phyloP scores from a whole-genome alignment of 768 basidiomycete species.

The Hysterangium stoloniferum region DNA sequence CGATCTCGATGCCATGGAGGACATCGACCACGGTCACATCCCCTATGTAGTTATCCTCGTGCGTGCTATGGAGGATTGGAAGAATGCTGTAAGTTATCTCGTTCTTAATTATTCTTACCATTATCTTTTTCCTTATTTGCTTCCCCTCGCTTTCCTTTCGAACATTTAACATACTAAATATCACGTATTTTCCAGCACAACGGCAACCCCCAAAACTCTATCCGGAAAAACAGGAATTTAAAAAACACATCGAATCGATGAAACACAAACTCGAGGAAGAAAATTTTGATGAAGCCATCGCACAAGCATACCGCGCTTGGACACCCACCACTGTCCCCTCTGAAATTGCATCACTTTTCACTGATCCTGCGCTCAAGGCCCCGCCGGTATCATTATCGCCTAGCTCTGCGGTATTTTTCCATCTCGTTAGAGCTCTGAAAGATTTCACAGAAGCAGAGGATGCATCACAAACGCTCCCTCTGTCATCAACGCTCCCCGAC shows the following conservation, averaged over 20 bases:
- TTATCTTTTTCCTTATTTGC: not conserved
- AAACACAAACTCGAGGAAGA: slow-evolving; percentile 82
- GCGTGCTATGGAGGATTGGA: slow-evolving; percentile 78
- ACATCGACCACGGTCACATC: slow-evolving; percentile 82
- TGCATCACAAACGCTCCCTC: slow-evolving; percentile 58
- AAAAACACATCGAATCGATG: slow-evolving; percentile 51
- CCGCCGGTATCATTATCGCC: slow-evolving; percentile 26
- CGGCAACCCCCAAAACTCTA: slow-evolving; percentile 46
- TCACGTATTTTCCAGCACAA: slow-evolving; percentile 43
- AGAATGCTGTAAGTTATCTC: slow-evolving; percentile 45
- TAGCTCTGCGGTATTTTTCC: slow-evolving; percentile 64
- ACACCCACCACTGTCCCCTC: slow-evolving; percentile 56
- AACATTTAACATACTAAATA: not conserved
- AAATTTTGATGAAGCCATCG: slow-evolving; percentile 92
- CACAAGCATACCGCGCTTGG: slow-evolving; percentile 81
- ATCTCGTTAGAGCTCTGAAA: slow-evolving; percentile 67
- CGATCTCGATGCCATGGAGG: slow-evolving; percentile 74
- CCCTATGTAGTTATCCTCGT: slow-evolving; percentile 89
- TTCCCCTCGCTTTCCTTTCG: not conserved
- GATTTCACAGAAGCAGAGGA: slow-evolving; percentile 51
- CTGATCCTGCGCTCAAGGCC: slow-evolving; percentile 41
- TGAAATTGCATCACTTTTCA: slow-evolving; percentile 58
- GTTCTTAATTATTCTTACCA: too few species aligned
- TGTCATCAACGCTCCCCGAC: slow-evolving; percentile 85
- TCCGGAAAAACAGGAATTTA: slow-evolving; percentile 74